Conservation (phyloP, 345 rosid genomes). For the Euphorbia lathyris region DNA sequence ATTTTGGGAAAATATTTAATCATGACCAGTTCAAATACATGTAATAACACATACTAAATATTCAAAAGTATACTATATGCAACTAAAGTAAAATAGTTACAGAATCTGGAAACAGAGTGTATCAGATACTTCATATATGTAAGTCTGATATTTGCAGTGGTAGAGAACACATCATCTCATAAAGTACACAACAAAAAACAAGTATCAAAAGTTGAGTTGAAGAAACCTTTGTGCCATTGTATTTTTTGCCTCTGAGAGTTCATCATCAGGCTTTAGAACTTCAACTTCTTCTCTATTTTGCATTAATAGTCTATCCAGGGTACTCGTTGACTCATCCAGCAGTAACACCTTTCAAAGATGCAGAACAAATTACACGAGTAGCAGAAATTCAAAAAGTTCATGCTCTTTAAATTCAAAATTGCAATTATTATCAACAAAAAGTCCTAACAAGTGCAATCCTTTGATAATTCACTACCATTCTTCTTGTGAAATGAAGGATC, state of each 20-base stretch:
- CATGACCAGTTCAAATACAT: too few species aligned
- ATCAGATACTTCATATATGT: neutral
- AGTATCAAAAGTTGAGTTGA: slow-evolving; percentile 43
- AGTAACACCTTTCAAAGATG: slow-evolving; percentile 49
- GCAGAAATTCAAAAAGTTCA: neutral
- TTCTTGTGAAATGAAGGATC: slow-evolving; percentile 54
- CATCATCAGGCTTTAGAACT: slow-evolving; percentile 54
- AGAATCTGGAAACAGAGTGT: too few species aligned
- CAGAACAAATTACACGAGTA: neutral
- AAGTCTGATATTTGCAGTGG: neutral
- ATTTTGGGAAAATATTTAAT: too few species aligned
- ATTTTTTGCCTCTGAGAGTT: slow-evolving; percentile 64
- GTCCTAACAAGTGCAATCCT: slow-evolving; percentile 92
- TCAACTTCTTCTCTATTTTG: too few species aligned
- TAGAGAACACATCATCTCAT: neutral
- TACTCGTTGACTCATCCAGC: slow-evolving; percentile 83
- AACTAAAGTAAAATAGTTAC: too few species aligned
- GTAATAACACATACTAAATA: too few species aligned
- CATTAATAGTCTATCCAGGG: too few species aligned
- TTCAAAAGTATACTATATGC: too few species aligned
- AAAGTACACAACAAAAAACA: neutral
- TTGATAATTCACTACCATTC: slow-evolving; percentile 59
- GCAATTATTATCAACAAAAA: slow-evolving; percentile 14
- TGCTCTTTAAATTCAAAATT: neutral
- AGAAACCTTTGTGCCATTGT: slow-evolving; percentile 71